phyloP scores from a whole-genome alignment of 1,139 yeast species.

The Hanseniaspora uvarum region DNA sequence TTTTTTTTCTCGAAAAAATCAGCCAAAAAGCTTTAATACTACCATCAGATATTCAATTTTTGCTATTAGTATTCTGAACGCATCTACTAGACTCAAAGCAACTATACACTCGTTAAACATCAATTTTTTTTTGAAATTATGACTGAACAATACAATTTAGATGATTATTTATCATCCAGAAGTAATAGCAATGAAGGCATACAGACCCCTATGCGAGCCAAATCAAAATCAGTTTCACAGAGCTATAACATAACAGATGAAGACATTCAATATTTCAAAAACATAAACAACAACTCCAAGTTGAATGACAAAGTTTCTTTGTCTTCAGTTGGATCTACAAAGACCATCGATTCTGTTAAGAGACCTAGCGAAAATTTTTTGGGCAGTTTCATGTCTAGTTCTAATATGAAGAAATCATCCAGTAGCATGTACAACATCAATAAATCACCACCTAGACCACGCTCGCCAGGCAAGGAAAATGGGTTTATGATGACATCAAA shows the following conservation, averaged over 20 bases:
- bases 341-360: constrained; percentile 20
- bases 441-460: constrained; percentile 10
- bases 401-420: neutral
- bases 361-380: constrained; percentile 31
- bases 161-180: constrained; percentile 5
- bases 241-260: constrained; percentile 2
- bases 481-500: constrained; percentile 11
- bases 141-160: neutral
- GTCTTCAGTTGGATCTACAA: constrained; percentile 17
- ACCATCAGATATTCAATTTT: too few species aligned
- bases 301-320: constrained; percentile 1
- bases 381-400: constrained; percentile 18
- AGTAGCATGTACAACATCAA: neutral
- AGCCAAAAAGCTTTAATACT: too few species aligned
- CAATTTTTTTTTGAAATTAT: neutral
- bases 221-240: neutral
- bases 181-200: neutral
- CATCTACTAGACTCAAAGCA: too few species aligned
- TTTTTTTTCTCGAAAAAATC: too few species aligned
- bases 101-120: neutral
- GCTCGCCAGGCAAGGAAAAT: neutral
- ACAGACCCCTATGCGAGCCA: neutral
- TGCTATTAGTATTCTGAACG: too few species aligned
- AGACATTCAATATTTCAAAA: constrained; percentile 5
- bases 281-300: neutral